phyloP scores from a whole-genome alignment of 176 grass and related monocot genomes.

The Raddia guianensis region DNA sequence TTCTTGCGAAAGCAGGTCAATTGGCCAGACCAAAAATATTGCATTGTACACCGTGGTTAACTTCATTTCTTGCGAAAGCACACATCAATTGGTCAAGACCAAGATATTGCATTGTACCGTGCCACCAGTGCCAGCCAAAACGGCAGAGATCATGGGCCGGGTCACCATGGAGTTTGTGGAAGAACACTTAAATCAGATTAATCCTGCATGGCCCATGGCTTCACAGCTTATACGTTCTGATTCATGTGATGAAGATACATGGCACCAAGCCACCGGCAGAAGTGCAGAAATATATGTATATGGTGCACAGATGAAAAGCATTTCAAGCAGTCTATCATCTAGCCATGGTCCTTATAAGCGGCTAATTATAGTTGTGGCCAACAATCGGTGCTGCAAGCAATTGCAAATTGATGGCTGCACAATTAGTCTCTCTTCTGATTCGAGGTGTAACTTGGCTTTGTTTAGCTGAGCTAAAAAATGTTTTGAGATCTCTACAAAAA shows the following conservation, averaged over 20 bases:
- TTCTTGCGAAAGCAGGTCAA: neutral
- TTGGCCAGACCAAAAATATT: neutral
- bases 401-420: neutral
- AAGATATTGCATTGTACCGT: neutral
- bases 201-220: neutral
- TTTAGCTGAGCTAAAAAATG: too few species aligned
- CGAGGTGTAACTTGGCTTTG: too few species aligned
- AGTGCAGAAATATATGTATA: neutral
- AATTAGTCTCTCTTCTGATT: too few species aligned
- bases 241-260: neutral
- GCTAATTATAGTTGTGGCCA: neutral
- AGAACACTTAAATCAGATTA: neutral
- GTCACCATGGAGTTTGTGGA: neutral
- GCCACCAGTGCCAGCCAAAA: neutral
- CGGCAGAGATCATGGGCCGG: neutral
- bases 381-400: neutral
- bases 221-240: neutral
- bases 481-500: too few species aligned
- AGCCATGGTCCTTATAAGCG: too few species aligned
- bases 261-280: neutral
- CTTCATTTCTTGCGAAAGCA: neutral
- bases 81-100: neutral
- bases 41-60: neutral
- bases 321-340: neutral
- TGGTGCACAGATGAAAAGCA: neutral